phyloP scores from a whole-genome alignment of 1,284 basidiomycete species.

The Cutaneotrichosporon mucoides region DNA sequence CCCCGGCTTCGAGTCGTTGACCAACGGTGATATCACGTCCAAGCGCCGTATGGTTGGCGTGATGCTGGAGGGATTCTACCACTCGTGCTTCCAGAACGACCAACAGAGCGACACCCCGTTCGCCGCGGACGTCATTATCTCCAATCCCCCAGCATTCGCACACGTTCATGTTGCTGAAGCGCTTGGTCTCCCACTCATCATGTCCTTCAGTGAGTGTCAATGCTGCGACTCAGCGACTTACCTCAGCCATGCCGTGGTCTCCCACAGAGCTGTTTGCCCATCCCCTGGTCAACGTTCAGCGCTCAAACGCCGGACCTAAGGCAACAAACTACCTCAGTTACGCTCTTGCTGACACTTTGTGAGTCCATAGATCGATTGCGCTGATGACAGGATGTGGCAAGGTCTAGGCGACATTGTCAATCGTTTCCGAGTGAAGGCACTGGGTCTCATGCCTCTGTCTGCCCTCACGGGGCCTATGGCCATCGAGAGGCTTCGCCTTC shows the following conservation, averaged over 20 bases:
- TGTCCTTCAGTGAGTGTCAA: conserved; percentile 41
- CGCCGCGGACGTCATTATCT: conserved; percentile 61
- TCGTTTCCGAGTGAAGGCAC: conserved; percentile 54
- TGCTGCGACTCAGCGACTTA: not conserved
- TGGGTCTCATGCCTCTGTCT: conserved; percentile 55
- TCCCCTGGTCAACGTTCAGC: conserved; percentile 58
- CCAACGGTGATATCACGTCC: conserved; percentile 17
- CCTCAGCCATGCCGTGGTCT: conserved; percentile 64
- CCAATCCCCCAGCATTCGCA: conserved; percentile 62
- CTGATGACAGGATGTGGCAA: conserved; percentile 17
- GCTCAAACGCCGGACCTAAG: conserved; percentile 23
- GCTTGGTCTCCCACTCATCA: conserved; percentile 57
- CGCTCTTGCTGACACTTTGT: conserved; percentile 55
- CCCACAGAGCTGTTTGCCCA: conserved; percentile 62
- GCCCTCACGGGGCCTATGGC: conserved; percentile 56
- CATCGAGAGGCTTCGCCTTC: conserved; percentile 59
- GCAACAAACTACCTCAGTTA: conserved; percentile 58
- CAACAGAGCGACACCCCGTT: conserved; percentile 53
- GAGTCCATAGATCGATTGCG: conserved; percentile 7
- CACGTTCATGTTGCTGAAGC: conserved; percentile 64
- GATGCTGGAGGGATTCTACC: conserved; percentile 61
- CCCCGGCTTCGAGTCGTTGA: not conserved
- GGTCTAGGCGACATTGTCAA: conserved; percentile 62
- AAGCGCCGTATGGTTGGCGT: conserved; percentile 40
- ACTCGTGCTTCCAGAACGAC: conserved; percentile 55